Base-by-base conservation (phyloP, 2,329 filamentous ascomycete species). In the Ambrosiella cleistominuta region DNA sequence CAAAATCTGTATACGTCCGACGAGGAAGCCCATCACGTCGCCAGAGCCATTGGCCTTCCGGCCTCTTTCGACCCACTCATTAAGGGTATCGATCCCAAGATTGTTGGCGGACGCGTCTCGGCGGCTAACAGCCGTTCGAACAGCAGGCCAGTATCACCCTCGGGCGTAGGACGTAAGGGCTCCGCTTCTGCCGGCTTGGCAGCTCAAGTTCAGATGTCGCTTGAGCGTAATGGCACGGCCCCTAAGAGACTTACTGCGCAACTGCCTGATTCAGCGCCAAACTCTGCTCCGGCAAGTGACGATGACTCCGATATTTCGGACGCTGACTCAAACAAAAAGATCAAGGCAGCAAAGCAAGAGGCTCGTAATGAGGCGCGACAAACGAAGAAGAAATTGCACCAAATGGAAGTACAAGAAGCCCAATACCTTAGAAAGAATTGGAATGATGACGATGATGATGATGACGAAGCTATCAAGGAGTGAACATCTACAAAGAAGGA, bases 21-120 rank as follows among this genome's bases (percentile, higher is more conserved):
- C 62, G 78, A 81, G 61, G 81, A 85, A 66, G 81, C 81, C 0
- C 80, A 83, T 63, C 75, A 76, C 58, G 81, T 85, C 6, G 81
- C 81, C 50, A 75, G 78, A 61, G 81, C 80, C 13, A 72, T 84
- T 8, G 81, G 80, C 0, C 68, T 84, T 1, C 80, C 81, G 0
- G 80, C 80, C 2, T 70, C 74, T 27, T 84, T 82, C 62, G 81
- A 84, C 62, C 80, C 81, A 0, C 82, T 79, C 1, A 75, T 83
- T 63, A 83, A 81, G 63, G 76, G 78, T 0, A 69, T 78, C 53
- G 71, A 74, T 54, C 66, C 64, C 1, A 64, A 57, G n/a, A 61
- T 59, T 40, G 61, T 62, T 53, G 66, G 52, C 54, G 61, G 37
- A 56, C 59, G 58, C 49, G 63, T 64, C 1, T 61, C 59, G 15